Conservation (phyloP, 208 protist genomes). For the Wallacemonas collosoma region DNA sequence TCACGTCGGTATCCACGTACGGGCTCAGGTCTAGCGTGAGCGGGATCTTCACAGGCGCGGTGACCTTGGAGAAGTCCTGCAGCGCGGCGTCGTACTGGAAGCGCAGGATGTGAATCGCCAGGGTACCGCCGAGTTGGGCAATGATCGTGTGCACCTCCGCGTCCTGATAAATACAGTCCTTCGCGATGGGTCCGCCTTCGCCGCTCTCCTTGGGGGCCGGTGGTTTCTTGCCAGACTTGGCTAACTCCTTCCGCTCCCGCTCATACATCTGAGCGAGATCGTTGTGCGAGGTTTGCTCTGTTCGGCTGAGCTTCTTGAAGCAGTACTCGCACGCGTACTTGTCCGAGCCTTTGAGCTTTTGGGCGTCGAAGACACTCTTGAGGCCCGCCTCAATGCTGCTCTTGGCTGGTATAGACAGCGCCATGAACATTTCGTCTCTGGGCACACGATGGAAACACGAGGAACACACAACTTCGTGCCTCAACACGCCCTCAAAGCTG, state of each 20-base stretch:
- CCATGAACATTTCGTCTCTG: conserved; percentile 86
- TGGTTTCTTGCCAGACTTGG: conserved; percentile 35
- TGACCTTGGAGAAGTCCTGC: conserved; percentile 69
- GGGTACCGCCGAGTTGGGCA: conserved; percentile 59
- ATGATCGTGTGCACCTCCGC: conserved; percentile 65
- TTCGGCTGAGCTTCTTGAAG: conserved; percentile 60
- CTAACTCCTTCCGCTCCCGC: conserved; percentile 26
- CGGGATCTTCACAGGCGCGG: conserved; percentile 54
- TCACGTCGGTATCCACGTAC: conserved; percentile 50
- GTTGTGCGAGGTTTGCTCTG: conserved; percentile 73
- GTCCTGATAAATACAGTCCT: conserved; percentile 80
- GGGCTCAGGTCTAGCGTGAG: conserved; percentile 55
- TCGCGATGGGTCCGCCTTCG: neutral
- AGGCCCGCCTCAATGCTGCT: conserved; percentile 62
- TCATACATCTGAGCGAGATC: conserved; percentile 37
- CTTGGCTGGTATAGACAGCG: conserved; percentile 76
- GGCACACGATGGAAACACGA: conserved; percentile 44
- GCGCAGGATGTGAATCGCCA: conserved; percentile 81
- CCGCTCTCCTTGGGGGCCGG: neutral
- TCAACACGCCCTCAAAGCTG: conserved; percentile 72
- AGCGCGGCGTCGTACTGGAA: conserved; percentile 66
- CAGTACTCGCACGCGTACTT: conserved; percentile 86
- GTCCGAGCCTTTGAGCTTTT: conserved; percentile 55
- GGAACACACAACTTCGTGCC: conserved; percentile 63
- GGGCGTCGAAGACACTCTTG: conserved; percentile 43